Percentiles rank a stretch among this genome's conserved stretches.
Evolutionary conservation across 2,329 filamentous ascomycete species (phyloP).

Genomic region (Fusarium sororula): DNA sequence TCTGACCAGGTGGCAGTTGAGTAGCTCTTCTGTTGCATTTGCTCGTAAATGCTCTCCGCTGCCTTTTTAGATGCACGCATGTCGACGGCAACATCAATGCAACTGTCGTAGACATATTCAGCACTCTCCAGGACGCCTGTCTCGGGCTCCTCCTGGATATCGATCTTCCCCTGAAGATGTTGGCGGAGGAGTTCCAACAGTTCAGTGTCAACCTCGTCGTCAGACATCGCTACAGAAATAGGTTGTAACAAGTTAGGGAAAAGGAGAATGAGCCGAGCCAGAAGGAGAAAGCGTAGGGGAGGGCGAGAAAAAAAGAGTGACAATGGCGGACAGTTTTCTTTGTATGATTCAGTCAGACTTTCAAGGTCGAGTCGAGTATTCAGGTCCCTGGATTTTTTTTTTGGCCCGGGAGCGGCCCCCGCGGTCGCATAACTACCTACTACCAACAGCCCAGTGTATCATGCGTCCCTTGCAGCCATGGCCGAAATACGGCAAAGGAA

Average conservation of each 20-base stretch:
- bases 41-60: constrained; percentile 77
- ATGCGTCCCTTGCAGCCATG: not conserved
- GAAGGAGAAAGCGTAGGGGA: not conserved
- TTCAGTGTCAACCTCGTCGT: constrained; percentile 90
- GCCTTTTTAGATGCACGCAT: constrained; percentile 84
- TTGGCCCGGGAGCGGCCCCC: constrained; percentile 8
- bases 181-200: constrained; percentile 86
- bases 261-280: not conserved
- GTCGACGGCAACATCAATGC: constrained; percentile 90
- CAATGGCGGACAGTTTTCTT: constrained; percentile 11
- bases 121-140: constrained; percentile 85
- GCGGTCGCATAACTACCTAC: constrained; percentile 4
- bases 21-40: constrained; percentile 87
- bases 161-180: constrained; percentile 71
- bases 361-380: constrained; percentile 9
- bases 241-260: not conserved
- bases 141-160: constrained; percentile 69
- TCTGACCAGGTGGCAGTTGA: constrained; percentile 87
- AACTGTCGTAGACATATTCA: constrained; percentile 89
- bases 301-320: constrained; percentile 10
- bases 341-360: constrained; percentile 32
- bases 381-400: constrained; percentile 28
- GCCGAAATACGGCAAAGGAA: constrained; percentile 8
- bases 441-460: not conserved
- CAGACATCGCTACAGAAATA: constrained; percentile 69